Evolutionary conservation across 192 early-diverging fungal species (phyloP), one percentile per base, ranked within the genome.

Genomic region (Allomyces macrogynus): DNA sequence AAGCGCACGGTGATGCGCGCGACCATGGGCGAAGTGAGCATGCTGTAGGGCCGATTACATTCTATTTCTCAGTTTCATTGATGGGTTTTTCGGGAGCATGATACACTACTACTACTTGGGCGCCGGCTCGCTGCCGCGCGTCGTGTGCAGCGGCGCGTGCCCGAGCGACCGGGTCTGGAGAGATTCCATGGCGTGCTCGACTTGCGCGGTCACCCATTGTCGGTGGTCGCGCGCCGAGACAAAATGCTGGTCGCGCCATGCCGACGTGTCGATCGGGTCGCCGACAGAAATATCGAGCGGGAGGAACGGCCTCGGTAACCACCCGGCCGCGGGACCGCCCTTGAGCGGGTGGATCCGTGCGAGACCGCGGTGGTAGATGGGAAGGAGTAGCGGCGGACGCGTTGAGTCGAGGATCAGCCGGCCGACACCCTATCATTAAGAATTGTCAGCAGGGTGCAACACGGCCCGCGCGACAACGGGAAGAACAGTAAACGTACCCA

Each of bases 331-430:
- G 40, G 24, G 20, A 24, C 23, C 23, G 3, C n/a, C 61, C 4
- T 22, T 64, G 63, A 57, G n/a, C 1, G 20, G 64, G 66, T 71
- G 20, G 4, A 65, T n/a, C 43, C 74, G 62, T 60, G 64, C 65
- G 65, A 70, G 57, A 72, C 87, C 82, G 64, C 80, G 65, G 69
- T 89, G 84, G 75, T 80, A 81, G 68, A 89, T 73, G 60, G 89
- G 84, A 3, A 92, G 65, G 9, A 92, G 80, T 20, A 90, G 74
- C 0, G 89, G 85, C 1, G 75, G 78, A 24, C 75, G 75, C 22
- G 79, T 74, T 8, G 85, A 75, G 67, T 95, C 92, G 87, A 90
- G 88, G 24, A 91, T 71, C 68, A 95, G 73, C 27, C 92, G 77
- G 16, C 85, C 88, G 11, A 95, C 78, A 12, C 92, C 49, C 49